Evolutionary conservation across 108 stramenopile species (phyloP), one percentile per base, ranked within the genome.

Genomic region (Skeletonema tropicum): DNA sequence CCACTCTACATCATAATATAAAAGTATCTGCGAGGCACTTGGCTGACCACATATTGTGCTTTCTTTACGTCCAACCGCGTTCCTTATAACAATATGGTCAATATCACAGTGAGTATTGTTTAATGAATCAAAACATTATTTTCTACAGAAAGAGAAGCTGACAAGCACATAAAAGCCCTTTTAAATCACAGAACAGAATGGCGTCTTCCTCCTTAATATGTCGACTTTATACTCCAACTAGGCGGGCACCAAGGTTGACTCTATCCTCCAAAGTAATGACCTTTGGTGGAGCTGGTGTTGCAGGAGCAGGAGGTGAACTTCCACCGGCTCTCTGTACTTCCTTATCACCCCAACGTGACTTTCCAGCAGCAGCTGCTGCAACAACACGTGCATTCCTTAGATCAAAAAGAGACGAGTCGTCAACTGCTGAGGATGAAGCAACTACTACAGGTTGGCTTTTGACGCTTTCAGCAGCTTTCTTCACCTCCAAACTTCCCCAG

Each of bases 271-370:
- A 58, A 57, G 60, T 79, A 23, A 30, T 29, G 32, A 32, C 60
- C 17, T 23, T 52, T 29, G 13, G 42, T 29, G 69, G 14, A 26
- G 69, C 31, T 64, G 69, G 60, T 64, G 63, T 26, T 26, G 31
- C 64, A 12, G 32, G 36, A 9, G 14, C 57, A 65, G 46, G 41
- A 65, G 46, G 41, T 29, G 48, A 32, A 31, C 60, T 79, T 7
- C 66, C 73, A 29, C 23, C 57, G 57, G 10, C 62, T 57, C 45
- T 58, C 7, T 85, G 57, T 3, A 86, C 64, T 63, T 93, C 92
- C 77, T 60, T 75, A 73, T 74, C 75, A 13, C 92, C 92, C 92
- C 92, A 93, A 23, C 92, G 89, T 14, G 90, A 89, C 62, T 89
- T 90, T 32, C 92, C 92, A 38, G 88, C 89, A 60, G 66, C 60